These are phyloP conservation scores for Fusarium cyanostomum DNA, from an alignment of 2,329 filamentous ascomycete genomes.

Conservation along the genomic window DNA sequence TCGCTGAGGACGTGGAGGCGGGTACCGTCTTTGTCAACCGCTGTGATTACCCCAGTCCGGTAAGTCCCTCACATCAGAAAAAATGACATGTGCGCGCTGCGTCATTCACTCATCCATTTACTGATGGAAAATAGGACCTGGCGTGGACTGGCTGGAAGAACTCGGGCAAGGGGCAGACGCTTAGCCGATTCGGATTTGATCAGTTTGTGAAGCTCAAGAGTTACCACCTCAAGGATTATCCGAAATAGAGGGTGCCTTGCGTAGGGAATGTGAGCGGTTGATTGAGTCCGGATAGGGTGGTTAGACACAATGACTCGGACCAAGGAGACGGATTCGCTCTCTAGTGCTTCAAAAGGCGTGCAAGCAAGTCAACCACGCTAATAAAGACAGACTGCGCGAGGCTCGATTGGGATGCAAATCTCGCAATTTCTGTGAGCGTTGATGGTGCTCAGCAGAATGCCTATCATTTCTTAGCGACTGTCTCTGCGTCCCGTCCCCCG, in stretches of 20 bases:
- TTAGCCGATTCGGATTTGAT: conserved; percentile 91
- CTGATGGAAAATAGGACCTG: conserved; percentile 69
- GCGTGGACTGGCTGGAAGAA: conserved; percentile 99
- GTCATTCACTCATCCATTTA: conserved; percentile 13
- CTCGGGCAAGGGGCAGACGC: conserved; percentile 88
- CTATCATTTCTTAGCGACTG: conserved; percentile 32
- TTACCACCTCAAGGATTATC: conserved; percentile 88
- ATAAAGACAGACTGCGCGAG: not conserved
- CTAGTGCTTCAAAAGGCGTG: conserved; percentile 18
- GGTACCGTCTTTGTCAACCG: conserved; percentile 97
- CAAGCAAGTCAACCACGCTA: conserved; percentile 8
- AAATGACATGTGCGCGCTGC: conserved; percentile 6
- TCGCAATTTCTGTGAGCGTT: not conserved
- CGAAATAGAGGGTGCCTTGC: conserved; percentile 56
- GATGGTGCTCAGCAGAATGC: not conserved
- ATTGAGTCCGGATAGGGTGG: conserved; percentile 5
- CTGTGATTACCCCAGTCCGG: conserved; percentile 90
- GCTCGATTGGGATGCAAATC: not conserved
- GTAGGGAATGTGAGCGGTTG: not conserved
- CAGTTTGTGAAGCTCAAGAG: conserved; percentile 97
- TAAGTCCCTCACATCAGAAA: conserved; percentile 57
- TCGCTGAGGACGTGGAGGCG: conserved; percentile 85
- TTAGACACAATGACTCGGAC: conserved; percentile 24
- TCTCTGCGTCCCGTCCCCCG: conserved; percentile 16
- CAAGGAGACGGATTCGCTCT: conserved; percentile 21